Evolutionary conservation across 106 monocot genomes (phyloP).

Genomic region (Acanthochlamys bracteata): DNA sequence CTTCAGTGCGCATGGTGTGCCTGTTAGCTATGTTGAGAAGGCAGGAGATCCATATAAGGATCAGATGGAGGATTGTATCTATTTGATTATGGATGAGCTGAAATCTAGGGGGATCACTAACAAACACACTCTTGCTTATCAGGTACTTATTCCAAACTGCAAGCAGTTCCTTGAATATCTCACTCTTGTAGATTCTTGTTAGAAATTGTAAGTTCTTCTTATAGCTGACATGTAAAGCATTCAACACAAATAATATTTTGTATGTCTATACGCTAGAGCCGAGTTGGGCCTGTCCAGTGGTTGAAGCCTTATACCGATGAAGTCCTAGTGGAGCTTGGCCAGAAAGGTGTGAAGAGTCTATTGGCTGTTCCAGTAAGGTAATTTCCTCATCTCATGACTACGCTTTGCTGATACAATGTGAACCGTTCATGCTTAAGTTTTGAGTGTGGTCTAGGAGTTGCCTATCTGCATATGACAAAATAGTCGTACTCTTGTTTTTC

Average conservation of each 20-base stretch:
- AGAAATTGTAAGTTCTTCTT: too few species aligned
- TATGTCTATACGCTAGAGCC: conserved; percentile 49
- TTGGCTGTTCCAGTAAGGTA: conserved; percentile 93
- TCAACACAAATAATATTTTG: too few species aligned
- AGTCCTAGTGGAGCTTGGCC: conserved; percentile 79
- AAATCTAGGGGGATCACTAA: conserved; percentile 75
- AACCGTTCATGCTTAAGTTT: too few species aligned
- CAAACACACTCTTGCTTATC: conserved; percentile 85
- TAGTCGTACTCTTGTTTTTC: too few species aligned
- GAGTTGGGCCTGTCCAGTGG: conserved; percentile 96
- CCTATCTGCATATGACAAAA: too few species aligned
- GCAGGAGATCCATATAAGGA: conserved; percentile 96
- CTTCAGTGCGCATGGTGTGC: conserved; percentile 99
- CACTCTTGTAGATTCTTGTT: too few species aligned
- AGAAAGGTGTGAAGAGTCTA: conserved; percentile 77
- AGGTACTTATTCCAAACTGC: conserved; percentile 30
- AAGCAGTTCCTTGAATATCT: too few species aligned
- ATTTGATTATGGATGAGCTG: conserved; percentile 80
- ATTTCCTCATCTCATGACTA: too few species aligned
- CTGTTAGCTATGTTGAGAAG: conserved; percentile 83
- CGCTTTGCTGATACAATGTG: too few species aligned
- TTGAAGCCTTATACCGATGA: conserved; percentile 98
- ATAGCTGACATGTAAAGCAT: too few species aligned
- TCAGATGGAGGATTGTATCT: conserved; percentile 95
- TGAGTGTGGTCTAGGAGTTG: too few species aligned